A percentile compares a stretch with the other conserved stretches of the same genome.
phyloP scores from a whole-genome alignment of 1,139 yeast genomes.

The Suhomyces wounanorum region DNA sequence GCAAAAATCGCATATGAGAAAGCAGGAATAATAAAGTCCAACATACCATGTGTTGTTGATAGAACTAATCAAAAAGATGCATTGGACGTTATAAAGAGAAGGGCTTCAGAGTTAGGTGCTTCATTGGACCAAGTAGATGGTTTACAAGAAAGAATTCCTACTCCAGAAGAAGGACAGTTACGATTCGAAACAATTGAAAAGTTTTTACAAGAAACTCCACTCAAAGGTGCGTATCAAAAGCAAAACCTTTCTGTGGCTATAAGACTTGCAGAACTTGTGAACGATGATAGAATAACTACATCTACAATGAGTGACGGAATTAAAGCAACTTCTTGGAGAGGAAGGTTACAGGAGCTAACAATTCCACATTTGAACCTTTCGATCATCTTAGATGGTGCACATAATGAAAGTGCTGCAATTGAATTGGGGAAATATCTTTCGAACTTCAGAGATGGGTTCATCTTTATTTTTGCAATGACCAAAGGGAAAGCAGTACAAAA shows the following conservation, averaged over 20 bases:
- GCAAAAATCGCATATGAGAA: slow-evolving; percentile 70
- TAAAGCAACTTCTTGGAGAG: slow-evolving; percentile 56
- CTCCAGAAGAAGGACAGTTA: not conserved
- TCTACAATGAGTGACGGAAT: slow-evolving; percentile 52
- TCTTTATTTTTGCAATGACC: slow-evolving; percentile 75
- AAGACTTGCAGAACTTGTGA: slow-evolving; percentile 49
- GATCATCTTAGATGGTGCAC: slow-evolving; percentile 86
- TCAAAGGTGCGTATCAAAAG: slow-evolving; percentile 71
- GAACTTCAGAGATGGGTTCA: slow-evolving; percentile 38
- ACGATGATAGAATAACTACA: slow-evolving; percentile 23
- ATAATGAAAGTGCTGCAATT: slow-evolving; percentile 79
- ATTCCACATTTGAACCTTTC: slow-evolving; percentile 28
- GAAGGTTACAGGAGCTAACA: slow-evolving; percentile 54
- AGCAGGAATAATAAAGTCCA: slow-evolving; percentile 75
- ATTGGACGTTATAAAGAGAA: slow-evolving; percentile 39
- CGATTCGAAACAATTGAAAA: slow-evolving; percentile 17
- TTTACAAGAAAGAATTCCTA: slow-evolving; percentile 3
- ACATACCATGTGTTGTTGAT: slow-evolving; percentile 70
- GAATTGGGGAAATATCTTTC: slow-evolving; percentile 52
- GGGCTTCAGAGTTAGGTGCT: slow-evolving; percentile 22
- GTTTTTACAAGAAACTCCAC: slow-evolving; percentile 43
- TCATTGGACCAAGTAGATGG: slow-evolving; percentile 24
- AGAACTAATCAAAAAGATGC: slow-evolving; percentile 60
- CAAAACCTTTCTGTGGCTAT: slow-evolving; percentile 72
- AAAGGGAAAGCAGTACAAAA: slow-evolving; percentile 63